These are phyloP conservation scores for Hymenoscyphus infarciens DNA, from an alignment of 2,329 filamentous ascomycete species.

Conservation along the genomic window DNA sequence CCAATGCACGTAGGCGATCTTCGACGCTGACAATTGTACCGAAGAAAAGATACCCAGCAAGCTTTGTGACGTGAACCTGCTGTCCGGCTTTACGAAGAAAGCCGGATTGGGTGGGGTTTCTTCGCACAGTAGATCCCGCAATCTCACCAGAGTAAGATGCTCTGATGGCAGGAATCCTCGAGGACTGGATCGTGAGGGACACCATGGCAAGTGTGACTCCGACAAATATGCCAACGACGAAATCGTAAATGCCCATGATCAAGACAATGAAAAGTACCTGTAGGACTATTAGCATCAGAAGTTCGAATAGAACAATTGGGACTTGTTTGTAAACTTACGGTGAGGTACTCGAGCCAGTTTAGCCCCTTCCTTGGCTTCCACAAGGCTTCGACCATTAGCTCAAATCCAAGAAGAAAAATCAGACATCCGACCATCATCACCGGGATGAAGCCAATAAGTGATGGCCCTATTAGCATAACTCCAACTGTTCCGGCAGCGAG, in stretches of 20 bases:
- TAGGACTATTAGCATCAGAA: conserved; percentile 16
- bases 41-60: conserved; percentile 96
- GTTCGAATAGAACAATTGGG: not conserved
- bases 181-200: conserved; percentile 87
- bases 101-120: conserved; percentile 83
- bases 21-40: conserved; percentile 96
- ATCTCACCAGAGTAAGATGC: conserved; percentile 87
- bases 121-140: conserved; percentile 85
- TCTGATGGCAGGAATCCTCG: conserved; percentile 81
- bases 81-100: conserved; percentile 82
- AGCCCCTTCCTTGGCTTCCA: conserved; percentile 87
- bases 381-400: conserved; percentile 83
- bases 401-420: conserved; percentile 93
- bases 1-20: conserved; percentile 74
- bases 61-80: conserved; percentile 87
- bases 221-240: conserved; percentile 88
- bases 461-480: conserved; percentile 80
- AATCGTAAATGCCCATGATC: conserved; percentile 96
- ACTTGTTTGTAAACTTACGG: conserved; percentile 51
- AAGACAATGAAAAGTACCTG: conserved; percentile 81
- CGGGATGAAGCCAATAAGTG: conserved; percentile 88
- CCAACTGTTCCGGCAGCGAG: conserved; percentile 76
- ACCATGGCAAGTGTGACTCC: conserved; percentile 90
- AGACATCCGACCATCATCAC: conserved; percentile 95
- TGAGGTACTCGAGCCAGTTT: conserved; percentile 82